phyloP scores from a whole-genome alignment of 306 rosid species.

The Lotus japonicus region DNA sequence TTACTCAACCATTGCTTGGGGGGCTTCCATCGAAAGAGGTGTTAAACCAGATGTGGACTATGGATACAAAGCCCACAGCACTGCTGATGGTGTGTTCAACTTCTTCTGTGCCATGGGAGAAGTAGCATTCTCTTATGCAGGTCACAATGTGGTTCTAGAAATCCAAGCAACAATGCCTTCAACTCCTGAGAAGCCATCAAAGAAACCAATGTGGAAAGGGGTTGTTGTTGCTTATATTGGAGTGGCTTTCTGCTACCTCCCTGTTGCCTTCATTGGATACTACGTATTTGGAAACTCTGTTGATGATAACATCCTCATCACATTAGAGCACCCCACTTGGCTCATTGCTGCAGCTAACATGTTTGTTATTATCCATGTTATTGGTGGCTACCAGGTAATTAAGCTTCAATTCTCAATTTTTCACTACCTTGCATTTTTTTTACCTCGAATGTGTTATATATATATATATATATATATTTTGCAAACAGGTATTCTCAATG shows the following conservation, averaged over 20 bases:
- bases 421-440: background rate
- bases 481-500: conserved; percentile 60
- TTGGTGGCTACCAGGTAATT: conserved; percentile 77
- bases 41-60: conserved; percentile 36
- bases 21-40: conserved; percentile 42
- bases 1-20: conserved; percentile 83
- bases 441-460: background rate
- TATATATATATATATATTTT: too few relatives aligned
- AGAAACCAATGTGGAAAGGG: conserved; percentile 89
- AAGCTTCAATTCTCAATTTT: background rate
- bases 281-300: conserved; percentile 47
- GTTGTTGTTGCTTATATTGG: conserved; percentile 57
- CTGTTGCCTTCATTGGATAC: conserved; percentile 66
- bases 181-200: conserved; percentile 65
- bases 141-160: conserved; percentile 82
- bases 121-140: conserved; percentile 80
- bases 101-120: conserved; percentile 73
- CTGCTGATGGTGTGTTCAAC: conserved; percentile 28
- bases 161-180: conserved; percentile 95
- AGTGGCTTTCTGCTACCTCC: conserved; percentile 76
- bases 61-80: conserved; percentile 16
- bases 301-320: conserved; percentile 31
- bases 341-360: conserved; percentile 65
- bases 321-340: conserved; percentile 53
- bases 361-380: conserved; percentile 65